Conservation (phyloP, 2,329 filamentous ascomycete genomes). For the Cercospora sesami region DNA sequence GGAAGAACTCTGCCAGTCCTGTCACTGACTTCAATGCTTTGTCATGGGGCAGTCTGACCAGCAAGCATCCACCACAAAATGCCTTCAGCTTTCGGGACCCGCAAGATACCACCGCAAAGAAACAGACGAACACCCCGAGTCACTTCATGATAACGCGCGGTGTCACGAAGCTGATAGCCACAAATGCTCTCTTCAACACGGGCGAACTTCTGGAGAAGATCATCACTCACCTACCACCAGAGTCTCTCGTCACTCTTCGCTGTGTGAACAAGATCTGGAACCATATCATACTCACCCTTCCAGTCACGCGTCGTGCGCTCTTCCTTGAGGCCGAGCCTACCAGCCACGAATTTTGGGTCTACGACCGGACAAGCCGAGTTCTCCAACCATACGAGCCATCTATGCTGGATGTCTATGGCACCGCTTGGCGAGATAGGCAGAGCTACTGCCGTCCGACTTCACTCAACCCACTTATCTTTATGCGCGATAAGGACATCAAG, state of each 20-base stretch:
- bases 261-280: conserved; percentile 30
- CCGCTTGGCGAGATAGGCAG: neutral
- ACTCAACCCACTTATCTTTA: conserved; percentile 21
- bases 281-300: conserved; percentile 8
- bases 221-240: conserved; percentile 18
- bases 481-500: neutral
- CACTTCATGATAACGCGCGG: conserved; percentile 13
- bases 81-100: neutral
- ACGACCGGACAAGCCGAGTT: neutral
- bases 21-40: too few relatives aligned
- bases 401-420: neutral
- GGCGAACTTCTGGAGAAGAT: conserved; percentile 26
- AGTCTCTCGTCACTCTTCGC: conserved; percentile 17
- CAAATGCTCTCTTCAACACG: conserved; percentile 22
- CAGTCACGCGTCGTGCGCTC: neutral
- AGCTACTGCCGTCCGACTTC: neutral
- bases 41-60: too few relatives aligned
- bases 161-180: conserved; percentile 2
- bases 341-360: conserved; percentile 3
- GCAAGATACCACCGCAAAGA: neutral
- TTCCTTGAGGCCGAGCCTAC: conserved; percentile 9
- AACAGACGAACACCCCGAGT: neutral
- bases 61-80: neutral
- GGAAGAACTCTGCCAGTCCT: too few relatives aligned
- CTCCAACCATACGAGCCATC: conserved; percentile 2